Percentiles rank a stretch among this genome's conserved stretches.
phyloP scores from a whole-genome alignment of 108 stramenopile species.

The Parietichytrium sp. region DNA sequence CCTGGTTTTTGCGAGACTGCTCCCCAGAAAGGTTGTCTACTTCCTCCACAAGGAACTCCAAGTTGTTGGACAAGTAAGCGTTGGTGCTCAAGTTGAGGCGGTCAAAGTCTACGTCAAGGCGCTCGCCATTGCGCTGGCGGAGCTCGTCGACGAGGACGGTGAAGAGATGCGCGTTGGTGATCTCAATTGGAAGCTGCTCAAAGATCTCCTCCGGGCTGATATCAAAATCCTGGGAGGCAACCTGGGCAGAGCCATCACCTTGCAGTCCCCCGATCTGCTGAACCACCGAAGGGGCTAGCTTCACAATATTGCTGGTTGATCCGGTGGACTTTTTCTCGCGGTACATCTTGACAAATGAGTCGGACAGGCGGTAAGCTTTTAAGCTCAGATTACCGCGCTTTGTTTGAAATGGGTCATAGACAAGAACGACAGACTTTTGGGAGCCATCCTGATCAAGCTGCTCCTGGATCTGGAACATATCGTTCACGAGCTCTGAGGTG shows the following conservation, averaged over 20 bases:
- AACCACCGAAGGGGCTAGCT: slow-evolving; percentile 33
- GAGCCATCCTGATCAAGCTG: slow-evolving; percentile 83
- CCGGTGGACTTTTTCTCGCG: slow-evolving; percentile 64
- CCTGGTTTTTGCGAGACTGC: slow-evolving; percentile 57
- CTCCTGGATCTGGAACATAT: slow-evolving; percentile 88
- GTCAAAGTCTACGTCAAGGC: slow-evolving; percentile 72
- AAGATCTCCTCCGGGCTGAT: slow-evolving; percentile 75
- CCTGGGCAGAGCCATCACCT: neutral
- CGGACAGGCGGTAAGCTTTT: slow-evolving; percentile 86
- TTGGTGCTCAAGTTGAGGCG: slow-evolving; percentile 74
- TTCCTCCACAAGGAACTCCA: slow-evolving; percentile 88
- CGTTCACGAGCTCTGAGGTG: slow-evolving; percentile 76
- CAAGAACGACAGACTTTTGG: slow-evolving; percentile 70
- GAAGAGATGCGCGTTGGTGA: slow-evolving; percentile 80
- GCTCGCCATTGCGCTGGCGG: slow-evolving; percentile 69
- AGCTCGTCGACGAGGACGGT: slow-evolving; percentile 77
- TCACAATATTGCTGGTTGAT: neutral
- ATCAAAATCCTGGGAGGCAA: slow-evolving; percentile 10
- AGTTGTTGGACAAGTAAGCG: slow-evolving; percentile 87
- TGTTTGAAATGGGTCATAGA: slow-evolving; percentile 95
- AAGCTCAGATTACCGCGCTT: slow-evolving; percentile 79
- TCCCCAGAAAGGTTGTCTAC: slow-evolving; percentile 88
- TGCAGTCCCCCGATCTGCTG: slow-evolving; percentile 6
- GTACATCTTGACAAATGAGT: slow-evolving; percentile 67
- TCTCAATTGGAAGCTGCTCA: slow-evolving; percentile 84